Evolutionary conservation across 2,329 filamentous ascomycete species (phyloP).

Genomic region (Dactylellina sp.): DNA sequence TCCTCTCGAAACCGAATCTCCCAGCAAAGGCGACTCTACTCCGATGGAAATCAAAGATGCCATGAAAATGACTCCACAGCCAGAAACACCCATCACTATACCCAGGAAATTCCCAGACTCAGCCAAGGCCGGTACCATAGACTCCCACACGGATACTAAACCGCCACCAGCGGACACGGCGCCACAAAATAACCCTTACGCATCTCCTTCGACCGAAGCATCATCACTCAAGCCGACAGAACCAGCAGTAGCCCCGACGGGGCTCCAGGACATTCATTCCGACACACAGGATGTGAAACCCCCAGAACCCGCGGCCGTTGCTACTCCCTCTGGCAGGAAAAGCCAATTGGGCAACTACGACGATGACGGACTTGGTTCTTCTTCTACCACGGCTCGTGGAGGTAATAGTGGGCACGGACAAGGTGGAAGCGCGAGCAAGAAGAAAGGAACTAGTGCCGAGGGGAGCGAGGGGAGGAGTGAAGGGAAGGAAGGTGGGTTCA

Average conservation of each 20-base stretch:
- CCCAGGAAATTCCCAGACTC: slow-evolving; percentile 11
- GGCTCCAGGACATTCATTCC: slow-evolving; percentile 32
- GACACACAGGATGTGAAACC: slow-evolving; percentile 19
- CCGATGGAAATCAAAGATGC: slow-evolving; percentile 40
- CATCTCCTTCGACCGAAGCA: slow-evolving; percentile 21
- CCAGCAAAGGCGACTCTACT: slow-evolving; percentile 7
- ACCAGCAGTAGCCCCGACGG: slow-evolving; percentile 3
- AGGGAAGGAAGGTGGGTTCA: slow-evolving; percentile 28
- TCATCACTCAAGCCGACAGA: slow-evolving; percentile 14
- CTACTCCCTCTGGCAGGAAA: slow-evolving; percentile 2
- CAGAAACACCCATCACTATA: neutral
- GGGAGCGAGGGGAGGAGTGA: slow-evolving; percentile 7
- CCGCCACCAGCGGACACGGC: neutral
- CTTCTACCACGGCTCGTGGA: slow-evolving; percentile 7
- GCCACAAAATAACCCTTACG: neutral
- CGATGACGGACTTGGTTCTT: neutral
- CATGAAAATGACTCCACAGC: slow-evolving; percentile 28
- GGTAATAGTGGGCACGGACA: too few species aligned
- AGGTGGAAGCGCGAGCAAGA: too few species aligned
- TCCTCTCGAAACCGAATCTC: slow-evolving; percentile 12
- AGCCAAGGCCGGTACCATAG: neutral
- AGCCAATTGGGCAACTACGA: slow-evolving; percentile 4
- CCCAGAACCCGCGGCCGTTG: slow-evolving; percentile 18
- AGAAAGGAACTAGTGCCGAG: neutral
- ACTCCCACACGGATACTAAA: slow-evolving; percentile 2